Conservation (phyloP, 1,139 yeast genomes). For the Geotrichum candidum region DNA sequence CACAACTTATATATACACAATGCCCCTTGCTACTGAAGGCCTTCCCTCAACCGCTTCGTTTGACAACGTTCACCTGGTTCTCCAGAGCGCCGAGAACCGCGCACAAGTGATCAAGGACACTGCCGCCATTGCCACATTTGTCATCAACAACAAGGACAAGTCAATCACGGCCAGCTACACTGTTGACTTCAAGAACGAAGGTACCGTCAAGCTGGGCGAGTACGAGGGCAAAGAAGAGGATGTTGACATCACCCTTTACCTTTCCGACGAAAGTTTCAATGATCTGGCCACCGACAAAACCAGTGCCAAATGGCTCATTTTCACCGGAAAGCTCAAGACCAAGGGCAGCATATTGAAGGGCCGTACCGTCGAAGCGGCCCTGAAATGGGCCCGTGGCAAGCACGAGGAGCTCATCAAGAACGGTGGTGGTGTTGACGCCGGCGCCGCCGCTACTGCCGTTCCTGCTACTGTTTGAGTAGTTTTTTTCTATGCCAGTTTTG, state of each 20-base stretch:
- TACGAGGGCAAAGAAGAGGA: background rate
- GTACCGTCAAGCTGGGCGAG: background rate
- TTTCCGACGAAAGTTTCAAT: background rate
- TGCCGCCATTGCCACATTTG: background rate
- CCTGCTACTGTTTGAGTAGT: background rate
- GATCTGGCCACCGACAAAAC: slow-evolving; percentile 1
- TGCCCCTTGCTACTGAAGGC: slow-evolving; percentile 1
- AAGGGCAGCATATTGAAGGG: slow-evolving; percentile 5
- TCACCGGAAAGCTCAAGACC: slow-evolving; percentile 8
- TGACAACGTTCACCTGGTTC: background rate
- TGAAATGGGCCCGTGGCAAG: background rate
- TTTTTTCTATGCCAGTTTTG: background rate
- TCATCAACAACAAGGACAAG: background rate
- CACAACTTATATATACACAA: background rate
- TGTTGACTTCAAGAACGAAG: slow-evolving; percentile 10
- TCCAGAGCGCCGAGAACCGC: slow-evolving; percentile 1
- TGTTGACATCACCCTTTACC: slow-evolving; percentile 2
- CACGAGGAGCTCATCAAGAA: background rate
- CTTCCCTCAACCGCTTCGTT: slow-evolving; percentile 8
- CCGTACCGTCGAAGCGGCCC: slow-evolving; percentile 3
- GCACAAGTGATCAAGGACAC: slow-evolving; percentile 1
- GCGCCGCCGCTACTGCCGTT: background rate
- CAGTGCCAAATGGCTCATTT: slow-evolving; percentile 8
- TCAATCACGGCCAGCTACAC: slow-evolving; percentile 1
- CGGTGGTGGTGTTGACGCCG: background rate